phyloP scores from a whole-genome alignment of 345 rosid genomes.

The Syzygium aromaticum region DNA sequence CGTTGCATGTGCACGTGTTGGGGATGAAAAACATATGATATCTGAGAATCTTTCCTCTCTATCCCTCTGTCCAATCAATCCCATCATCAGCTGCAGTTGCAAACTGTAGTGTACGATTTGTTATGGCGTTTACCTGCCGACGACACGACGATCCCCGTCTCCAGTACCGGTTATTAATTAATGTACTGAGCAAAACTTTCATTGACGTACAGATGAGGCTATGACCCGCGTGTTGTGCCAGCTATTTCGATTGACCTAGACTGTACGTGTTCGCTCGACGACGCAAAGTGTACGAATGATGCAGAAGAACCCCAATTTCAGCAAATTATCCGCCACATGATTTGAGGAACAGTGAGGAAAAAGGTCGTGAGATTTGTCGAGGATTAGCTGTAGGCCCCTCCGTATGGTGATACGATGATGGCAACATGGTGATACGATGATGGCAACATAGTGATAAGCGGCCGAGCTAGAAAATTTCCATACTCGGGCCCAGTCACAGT shows the following conservation, averaged over 20 bases:
- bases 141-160: background rate
- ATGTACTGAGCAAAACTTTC: background rate
- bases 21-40: background rate
- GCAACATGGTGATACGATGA: background rate
- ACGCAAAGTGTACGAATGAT: background rate
- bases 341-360: background rate
- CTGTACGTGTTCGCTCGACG: background rate
- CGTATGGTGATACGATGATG: background rate
- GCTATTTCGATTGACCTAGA: background rate
- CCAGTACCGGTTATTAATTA: too few species aligned
- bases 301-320: background rate
- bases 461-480: background rate
- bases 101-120: background rate
- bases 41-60: background rate
- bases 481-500: background rate
- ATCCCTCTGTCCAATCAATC: background rate
- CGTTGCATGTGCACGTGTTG: background rate
- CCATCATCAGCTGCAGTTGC: background rate
- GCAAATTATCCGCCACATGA: background rate
- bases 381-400: background rate
- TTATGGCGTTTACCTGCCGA: background rate
- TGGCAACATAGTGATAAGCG: background rate
- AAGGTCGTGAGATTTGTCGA: background rate
- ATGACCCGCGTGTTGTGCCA: background rate
- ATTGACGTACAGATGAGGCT: background rate